Evolutionary conservation across 148 eudicot species (phyloP), one percentile per base, ranked within the genome.

Genomic region (Agrostemma githago): DNA sequence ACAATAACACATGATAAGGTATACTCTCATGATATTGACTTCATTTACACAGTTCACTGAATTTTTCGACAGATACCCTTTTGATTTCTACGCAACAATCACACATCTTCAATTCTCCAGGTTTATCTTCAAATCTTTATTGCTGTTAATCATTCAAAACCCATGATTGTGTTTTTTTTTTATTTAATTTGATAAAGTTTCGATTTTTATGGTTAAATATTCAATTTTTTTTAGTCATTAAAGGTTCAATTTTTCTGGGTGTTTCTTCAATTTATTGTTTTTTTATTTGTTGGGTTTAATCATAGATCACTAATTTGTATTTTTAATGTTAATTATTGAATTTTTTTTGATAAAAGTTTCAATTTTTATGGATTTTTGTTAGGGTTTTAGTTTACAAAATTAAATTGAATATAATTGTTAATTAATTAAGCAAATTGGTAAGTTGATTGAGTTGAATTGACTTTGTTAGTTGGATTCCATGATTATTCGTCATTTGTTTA

Each of bases 191-290:
- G 34, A 26, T 26, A 26, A 26, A 26, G 34, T 26, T 26, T 26
- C 34, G 34, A 26, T 26, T 26, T 26, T 26, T 26, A 26, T 26
- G 34, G 34, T 26, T 26, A 26, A 26, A 26, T 26, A 8, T 10
- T 62, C 40, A 26, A 34, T 38, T 64, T 14, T 46, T 46, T n/a
- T 66, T 5, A 0, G 11, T 68, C 8, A 7, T 68, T 19, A 76
- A 68, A 59, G 58, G 58, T 68, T 26, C 19, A 62, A 66, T 76
- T 57, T 72, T 72, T 74, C 2, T n/a, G 75, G 66, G 66, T 41
- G 34, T 73, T 39, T 39, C 14, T 39, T 39, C n/a, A 64, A 38
- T 11, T 4, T 39, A 14, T 20, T 64, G 44, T 37, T 38, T 26
- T 26, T 26, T 39, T 26, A 9, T 51, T 51, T 51, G 56, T 51